Percentiles rank a stretch among this genome's conserved stretches.
Conservation (phyloP, 1,139 yeast species). For the Blastobotrys ciferrii region DNA sequence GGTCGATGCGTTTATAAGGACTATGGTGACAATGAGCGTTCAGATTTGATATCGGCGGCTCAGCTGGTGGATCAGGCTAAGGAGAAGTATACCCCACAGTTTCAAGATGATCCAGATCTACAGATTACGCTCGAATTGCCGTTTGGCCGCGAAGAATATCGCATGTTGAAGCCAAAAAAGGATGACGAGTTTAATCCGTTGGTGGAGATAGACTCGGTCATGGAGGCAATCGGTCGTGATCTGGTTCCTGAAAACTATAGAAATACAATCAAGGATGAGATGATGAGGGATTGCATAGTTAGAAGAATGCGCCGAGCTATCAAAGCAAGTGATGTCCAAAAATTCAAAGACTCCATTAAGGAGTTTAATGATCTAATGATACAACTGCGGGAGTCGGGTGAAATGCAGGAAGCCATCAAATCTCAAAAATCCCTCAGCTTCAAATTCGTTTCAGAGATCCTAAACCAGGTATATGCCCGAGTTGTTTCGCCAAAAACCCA, state of each 20-base stretch:
- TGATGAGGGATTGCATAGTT: constrained; percentile 43
- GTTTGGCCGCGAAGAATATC: constrained; percentile 26
- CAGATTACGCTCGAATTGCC: constrained; percentile 23
- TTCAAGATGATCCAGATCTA: constrained; percentile 15
- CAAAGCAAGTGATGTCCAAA: constrained; percentile 38
- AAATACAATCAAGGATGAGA: constrained; percentile 42
- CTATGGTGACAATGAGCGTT: not conserved
- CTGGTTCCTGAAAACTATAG: constrained; percentile 49
- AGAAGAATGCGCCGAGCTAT: constrained; percentile 46
- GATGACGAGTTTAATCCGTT: constrained; percentile 64
- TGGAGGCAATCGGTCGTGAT: constrained; percentile 47
- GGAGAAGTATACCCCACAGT: constrained; percentile 16
- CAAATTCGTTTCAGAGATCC: constrained; percentile 61
- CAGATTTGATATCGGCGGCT: not conserved
- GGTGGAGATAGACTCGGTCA: constrained; percentile 63
- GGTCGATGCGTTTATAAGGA: not conserved
- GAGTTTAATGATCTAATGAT: constrained; percentile 44
- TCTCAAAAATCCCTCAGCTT: constrained; percentile 50
- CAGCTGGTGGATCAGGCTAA: not conserved
- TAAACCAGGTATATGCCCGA: constrained; percentile 71
- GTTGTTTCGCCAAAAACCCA: constrained; percentile 73
- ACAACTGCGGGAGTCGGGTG: constrained; percentile 36
- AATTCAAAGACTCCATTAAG: constrained; percentile 38
- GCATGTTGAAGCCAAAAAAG: constrained; percentile 24
- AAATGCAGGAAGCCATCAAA: constrained; percentile 41